Conservation (phyloP, 2,329 filamentous ascomycete species). For the Cladosporium sp. region DNA sequence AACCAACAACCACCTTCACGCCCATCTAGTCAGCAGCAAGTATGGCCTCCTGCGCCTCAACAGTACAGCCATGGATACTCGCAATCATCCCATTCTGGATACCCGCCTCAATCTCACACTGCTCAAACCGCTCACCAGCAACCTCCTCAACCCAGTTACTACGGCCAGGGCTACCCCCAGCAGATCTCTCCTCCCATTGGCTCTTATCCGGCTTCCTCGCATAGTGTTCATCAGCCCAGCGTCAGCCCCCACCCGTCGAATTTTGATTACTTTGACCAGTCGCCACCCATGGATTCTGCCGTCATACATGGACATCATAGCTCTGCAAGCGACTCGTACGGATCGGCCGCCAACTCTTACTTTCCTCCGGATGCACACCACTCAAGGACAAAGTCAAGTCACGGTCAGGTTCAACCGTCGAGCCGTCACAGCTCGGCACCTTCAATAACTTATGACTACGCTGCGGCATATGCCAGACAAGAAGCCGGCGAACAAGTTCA, state of each 20-base stretch:
- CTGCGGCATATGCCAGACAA: conserved; percentile 8
- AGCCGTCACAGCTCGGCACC: conserved; percentile 21
- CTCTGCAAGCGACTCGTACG: neutral
- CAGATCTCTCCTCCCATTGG: conserved; percentile 3
- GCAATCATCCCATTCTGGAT: conserved; percentile 16
- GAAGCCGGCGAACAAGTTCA: neutral
- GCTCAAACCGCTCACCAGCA: conserved; percentile 15
- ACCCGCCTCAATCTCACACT: conserved; percentile 4
- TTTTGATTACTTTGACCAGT: conserved; percentile 7
- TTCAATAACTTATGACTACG: conserved; percentile 1
- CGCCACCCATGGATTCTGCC: conserved; percentile 3
- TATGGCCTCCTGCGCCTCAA: conserved; percentile 19
- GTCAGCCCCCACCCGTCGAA: neutral
- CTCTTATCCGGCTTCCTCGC: neutral
- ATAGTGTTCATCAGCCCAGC: neutral
- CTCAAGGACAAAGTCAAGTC: neutral
- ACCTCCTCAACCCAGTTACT: conserved; percentile 15
- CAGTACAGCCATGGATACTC: conserved; percentile 13
- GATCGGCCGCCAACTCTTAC: neutral
- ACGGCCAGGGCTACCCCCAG: conserved; percentile 10
- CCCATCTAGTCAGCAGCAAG: conserved; percentile 15
- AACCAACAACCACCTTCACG: conserved; percentile 20
- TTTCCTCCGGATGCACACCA: conserved; percentile 3
- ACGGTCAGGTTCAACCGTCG: neutral
- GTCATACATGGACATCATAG: neutral